Evolutionary conservation across 495 filamentous ascomycete species (phyloP).

Genomic region (Pseudomonodictys pantanalensis): DNA sequence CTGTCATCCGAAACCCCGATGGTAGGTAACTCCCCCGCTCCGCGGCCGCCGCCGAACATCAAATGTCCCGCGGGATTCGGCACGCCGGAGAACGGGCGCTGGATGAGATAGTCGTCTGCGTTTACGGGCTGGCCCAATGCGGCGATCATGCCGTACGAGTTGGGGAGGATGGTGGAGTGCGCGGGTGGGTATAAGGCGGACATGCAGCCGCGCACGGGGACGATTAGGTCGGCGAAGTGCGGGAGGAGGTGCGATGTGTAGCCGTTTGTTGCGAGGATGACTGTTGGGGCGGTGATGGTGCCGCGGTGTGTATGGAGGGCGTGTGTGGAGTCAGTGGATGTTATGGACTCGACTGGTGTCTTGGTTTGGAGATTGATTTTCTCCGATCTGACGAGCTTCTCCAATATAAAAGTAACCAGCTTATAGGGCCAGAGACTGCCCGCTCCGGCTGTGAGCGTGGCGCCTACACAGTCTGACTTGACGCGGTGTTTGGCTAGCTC

Average conservation of each 20-base stretch:
- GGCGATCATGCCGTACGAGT: conserved; percentile 63
- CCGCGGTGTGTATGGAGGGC: conserved; percentile 63
- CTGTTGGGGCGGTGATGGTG: conserved; percentile 51
- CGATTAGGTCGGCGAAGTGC: conserved; percentile 64
- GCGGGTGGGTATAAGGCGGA: conserved; percentile 60
- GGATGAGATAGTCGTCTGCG: conserved; percentile 71
- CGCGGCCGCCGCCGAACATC: conserved; percentile 64
- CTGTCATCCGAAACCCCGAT: conserved; percentile 58
- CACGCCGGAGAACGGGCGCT: conserved; percentile 48
- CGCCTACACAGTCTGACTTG: conserved; percentile 43
- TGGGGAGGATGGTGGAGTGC: conserved; percentile 41
- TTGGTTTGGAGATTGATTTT: conserved; percentile 70
- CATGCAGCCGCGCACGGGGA: conserved; percentile 74
- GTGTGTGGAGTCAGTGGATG: conserved; percentile 43
- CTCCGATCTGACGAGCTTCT: conserved; percentile 48
- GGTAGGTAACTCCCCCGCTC: conserved; percentile 48
- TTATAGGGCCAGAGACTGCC: conserved; percentile 76
- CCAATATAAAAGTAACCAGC: conserved; percentile 64
- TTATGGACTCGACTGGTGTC: conserved; percentile 59
- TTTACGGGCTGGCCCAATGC: conserved; percentile 42
- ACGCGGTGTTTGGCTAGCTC: conserved; percentile 43
- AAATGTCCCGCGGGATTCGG: conserved; percentile 48
- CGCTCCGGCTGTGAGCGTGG: conserved; percentile 46
- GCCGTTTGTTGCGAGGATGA: conserved; percentile 77
- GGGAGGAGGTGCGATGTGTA: conserved; percentile 74